Base-by-base conservation (phyloP, 352 stramenopile species). In the Pythium pyrilobum region DNA sequence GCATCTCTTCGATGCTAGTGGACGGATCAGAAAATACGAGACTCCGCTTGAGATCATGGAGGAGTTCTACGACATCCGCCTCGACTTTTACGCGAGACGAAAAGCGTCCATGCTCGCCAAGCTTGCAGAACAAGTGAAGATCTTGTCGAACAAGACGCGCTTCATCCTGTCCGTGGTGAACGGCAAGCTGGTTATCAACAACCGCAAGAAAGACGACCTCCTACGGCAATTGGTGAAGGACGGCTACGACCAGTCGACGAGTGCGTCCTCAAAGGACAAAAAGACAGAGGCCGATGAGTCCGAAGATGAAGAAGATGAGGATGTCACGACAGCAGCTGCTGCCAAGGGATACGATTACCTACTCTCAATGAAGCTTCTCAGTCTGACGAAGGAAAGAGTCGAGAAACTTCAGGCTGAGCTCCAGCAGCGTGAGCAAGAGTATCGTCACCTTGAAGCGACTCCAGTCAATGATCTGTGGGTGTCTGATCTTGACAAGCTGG, bases 141-240 rank as follows among this genome's bases (percentile, higher is more conserved):
- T 96, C 23, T 65, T 98, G 47, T 87, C 81, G 18, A 99, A 98
- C 71, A 98, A 98, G 72, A 76, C 89, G 27, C 85, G 91, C 15
- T 99, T 99, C 55, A 96, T 99, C 38, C 61, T 98, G 62, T 69
- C 87, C 21, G 95, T 99, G 25, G 81, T 97, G 6, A 77, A 92
- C 38, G 87, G 87, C 27, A 74, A 92, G 37, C 70, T 99, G 31
- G 64, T 98, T 42, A 81, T 99, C n/a, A 92, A 90, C 58, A 95
- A 96, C 57, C 89, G 95, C 25, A 94, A 93, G 61, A 98, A 97
- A 69, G 69, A 92, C 38, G 93, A 98, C 21, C 79, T 97, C n/a
- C 67, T 97, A 2, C 65, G 82, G 52, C 74, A 97, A 44, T 64
- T 99, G 5, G 53, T 85, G 27, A 66, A 85, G 5, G 71, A 96